Conservation (phyloP, 257 asterid species). For the Solanum chiquidenum region DNA sequence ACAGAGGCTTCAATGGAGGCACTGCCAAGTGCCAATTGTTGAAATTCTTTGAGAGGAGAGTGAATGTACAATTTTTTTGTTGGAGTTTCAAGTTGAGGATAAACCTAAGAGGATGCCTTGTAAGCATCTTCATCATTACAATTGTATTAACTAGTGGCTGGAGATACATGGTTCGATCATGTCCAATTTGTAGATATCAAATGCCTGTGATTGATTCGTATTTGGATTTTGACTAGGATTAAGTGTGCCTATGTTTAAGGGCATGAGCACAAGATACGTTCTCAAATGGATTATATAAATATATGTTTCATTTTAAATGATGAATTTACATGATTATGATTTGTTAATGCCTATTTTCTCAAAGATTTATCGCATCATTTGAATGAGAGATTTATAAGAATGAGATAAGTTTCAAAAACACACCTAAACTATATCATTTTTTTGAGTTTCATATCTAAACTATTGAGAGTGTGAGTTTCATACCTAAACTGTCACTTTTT, state of each 20-base stretch:
- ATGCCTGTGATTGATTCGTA: not conserved
- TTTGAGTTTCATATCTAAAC: no score
- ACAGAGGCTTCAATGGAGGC: not conserved
- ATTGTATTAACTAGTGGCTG: slow-evolving; percentile 31
- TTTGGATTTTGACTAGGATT: not conserved
- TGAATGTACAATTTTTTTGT: slow-evolving; percentile 6
- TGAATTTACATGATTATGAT: no score
- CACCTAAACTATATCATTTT: no score
- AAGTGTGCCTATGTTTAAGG: no score
- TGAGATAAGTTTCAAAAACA: no score
- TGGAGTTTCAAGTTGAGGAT: not conserved
- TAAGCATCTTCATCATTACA: slow-evolving; percentile 20
- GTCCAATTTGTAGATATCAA: slow-evolving; percentile 27
- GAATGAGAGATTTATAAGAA: no score
- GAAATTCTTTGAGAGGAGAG: not conserved
- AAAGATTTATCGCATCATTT: no score
- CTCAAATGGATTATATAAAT: not conserved
- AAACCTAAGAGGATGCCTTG: slow-evolving; percentile 45
- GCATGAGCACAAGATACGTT: no score
- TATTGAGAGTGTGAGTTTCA: no score
- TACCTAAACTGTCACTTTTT: no score
- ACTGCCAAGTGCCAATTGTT: not conserved
- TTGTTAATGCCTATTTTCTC: no score
- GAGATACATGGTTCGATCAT: slow-evolving; percentile 22
- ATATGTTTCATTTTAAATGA: no score